These are phyloP conservation scores for Haplosporangium gracile DNA, from an alignment of 192 early-diverging fungal species.

Conservation along the genomic window DNA sequence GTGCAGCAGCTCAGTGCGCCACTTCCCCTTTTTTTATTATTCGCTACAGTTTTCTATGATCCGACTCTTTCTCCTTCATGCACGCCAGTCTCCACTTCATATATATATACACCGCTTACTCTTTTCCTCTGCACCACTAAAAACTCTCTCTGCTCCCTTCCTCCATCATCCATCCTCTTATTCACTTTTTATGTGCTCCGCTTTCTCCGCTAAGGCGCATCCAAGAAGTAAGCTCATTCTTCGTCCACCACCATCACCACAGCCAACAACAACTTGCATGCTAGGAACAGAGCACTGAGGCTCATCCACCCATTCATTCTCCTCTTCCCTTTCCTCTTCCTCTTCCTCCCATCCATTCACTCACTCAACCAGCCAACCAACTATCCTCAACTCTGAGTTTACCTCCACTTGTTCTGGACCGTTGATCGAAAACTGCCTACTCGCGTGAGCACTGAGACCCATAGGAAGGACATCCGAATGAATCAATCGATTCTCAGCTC, in stretches of 20 bases:
- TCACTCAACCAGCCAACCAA: too few species aligned
- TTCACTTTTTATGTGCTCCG: neutral
- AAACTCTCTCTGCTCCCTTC: neutral
- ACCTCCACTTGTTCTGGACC: neutral
- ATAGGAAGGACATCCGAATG: slow-evolving; percentile 3
- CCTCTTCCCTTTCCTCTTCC: neutral
- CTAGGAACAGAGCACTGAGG: neutral
- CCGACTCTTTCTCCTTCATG: neutral
- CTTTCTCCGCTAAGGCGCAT: neutral
- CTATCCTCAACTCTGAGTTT: neutral
- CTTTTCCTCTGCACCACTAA: neutral
- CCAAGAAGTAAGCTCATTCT: neutral
- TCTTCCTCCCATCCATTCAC: neutral
- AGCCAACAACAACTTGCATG: neutral
- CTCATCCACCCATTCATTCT: neutral
- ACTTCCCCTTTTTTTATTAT: too few species aligned
- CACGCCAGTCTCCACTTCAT: neutral
- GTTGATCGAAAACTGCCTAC: neutral
- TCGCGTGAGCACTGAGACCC: slow-evolving; percentile 7
- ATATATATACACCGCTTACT: neutral
- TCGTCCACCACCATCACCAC: neutral
- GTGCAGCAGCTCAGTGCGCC: too few species aligned
- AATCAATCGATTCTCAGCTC: neutral
- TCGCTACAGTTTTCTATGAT: neutral
- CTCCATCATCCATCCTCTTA: neutral